phyloP scores from a whole-genome alignment of 352 stramenopile genomes.

The Phytophthora ohioensis region DNA sequence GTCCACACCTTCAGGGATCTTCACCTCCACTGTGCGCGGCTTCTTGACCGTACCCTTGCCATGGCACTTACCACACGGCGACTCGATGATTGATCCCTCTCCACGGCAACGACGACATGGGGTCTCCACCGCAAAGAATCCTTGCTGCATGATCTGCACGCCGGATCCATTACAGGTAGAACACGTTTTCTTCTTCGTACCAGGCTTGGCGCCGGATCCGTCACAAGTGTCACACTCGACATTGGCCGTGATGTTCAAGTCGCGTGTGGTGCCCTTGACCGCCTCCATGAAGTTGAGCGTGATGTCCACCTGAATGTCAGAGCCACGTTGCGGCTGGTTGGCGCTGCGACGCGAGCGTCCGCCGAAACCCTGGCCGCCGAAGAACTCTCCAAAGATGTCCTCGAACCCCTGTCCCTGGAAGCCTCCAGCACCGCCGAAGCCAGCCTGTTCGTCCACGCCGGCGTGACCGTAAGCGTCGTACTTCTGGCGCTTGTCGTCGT shows the following conservation, averaged over 20 bases:
- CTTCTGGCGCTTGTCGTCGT: constrained; percentile 93
- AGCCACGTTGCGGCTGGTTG: constrained; percentile 87
- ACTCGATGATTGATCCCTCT: constrained; percentile 86
- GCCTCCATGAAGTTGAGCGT: constrained; percentile 96
- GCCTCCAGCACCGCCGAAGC: constrained; percentile 63
- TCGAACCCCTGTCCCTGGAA: constrained; percentile 86
- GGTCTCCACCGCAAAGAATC: constrained; percentile 91
- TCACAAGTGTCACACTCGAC: constrained; percentile 84
- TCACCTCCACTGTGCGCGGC: constrained; percentile 93
- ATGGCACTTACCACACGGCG: constrained; percentile 79
- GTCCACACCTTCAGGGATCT: constrained; percentile 96
- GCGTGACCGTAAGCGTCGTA: constrained; percentile 97
- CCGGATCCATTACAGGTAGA: constrained; percentile 83
- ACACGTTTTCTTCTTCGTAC: constrained; percentile 85
- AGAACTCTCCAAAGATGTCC: constrained; percentile 92
- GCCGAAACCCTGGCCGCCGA: constrained; percentile 78
- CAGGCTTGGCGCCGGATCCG: constrained; percentile 83
- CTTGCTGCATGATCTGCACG: constrained; percentile 89
- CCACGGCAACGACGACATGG: constrained; percentile 86
- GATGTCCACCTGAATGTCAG: constrained; percentile 96
- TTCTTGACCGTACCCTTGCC: constrained; percentile 90
- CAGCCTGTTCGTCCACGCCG: constrained; percentile 92
- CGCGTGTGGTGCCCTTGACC: constrained; percentile 92
- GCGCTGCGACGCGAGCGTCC: constrained; percentile 68
- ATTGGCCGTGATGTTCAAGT: constrained; percentile 86